Conservation (phyloP, 495 filamentous ascomycete genomes). For the Aspergillus olivimuriae region DNA sequence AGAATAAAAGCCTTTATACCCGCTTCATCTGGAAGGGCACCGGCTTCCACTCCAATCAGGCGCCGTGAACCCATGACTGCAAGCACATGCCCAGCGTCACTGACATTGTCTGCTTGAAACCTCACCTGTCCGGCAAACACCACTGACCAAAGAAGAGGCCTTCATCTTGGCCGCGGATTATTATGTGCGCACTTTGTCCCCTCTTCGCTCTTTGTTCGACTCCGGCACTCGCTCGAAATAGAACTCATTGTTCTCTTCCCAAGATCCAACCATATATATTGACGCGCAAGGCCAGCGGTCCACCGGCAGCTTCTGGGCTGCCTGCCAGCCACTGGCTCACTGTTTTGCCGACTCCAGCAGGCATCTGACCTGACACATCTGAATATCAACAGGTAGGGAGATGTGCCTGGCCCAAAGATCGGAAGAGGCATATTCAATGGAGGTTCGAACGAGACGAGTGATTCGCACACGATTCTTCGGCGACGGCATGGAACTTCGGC, state of each 20-base stretch:
- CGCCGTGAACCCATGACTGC: constrained; percentile 25
- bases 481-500: constrained; percentile 6
- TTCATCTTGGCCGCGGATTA: neutral
- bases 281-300: neutral
- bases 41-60: constrained; percentile 9
- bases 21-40: neutral
- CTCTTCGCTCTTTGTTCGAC: constrained; percentile 12
- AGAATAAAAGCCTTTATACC: neutral
- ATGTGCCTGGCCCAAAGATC: constrained; percentile 12
- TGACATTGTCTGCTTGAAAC: constrained; percentile 10
- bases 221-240: constrained; percentile 1
- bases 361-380: no score
- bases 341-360: neutral
- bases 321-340: neutral
- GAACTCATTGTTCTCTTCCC: neutral
- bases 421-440: constrained; percentile 11
- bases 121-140: constrained; percentile 4
- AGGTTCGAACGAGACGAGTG: constrained; percentile 17
- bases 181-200: constrained; percentile 3
- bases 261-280: neutral
- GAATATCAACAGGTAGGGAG: no score
- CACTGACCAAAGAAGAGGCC: constrained; percentile 1
- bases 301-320: neutral
- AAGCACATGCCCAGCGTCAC: constrained; percentile 18
- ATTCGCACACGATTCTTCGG: constrained; percentile 9